Evolutionary conservation across 192 early-diverging fungal genomes (phyloP).

Genomic region (Kickxella alabastrina): DNA sequence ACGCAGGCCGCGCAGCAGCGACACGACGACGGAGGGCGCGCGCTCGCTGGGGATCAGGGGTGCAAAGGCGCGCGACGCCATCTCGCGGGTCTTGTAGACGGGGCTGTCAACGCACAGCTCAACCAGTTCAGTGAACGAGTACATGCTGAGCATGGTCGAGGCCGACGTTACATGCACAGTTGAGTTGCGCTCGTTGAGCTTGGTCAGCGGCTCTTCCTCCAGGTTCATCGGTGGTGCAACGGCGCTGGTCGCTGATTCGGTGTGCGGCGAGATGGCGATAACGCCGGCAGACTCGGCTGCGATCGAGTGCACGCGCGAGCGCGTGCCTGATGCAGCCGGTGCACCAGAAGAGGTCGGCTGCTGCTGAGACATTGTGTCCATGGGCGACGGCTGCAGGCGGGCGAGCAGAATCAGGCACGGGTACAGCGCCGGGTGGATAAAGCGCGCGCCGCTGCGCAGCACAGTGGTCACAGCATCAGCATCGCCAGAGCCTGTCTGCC

Average conservation of each 20-base stretch:
- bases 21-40: constrained; percentile 37
- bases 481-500: not conserved
- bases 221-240: constrained; percentile 51
- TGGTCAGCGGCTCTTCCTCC: constrained; percentile 34
- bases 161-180: constrained; percentile 49
- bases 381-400: constrained; percentile 64
- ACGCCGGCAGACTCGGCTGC: constrained; percentile 15
- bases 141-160: constrained; percentile 49
- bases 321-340: not conserved
- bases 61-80: constrained; percentile 77
- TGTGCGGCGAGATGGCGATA: constrained; percentile 26
- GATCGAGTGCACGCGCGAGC: not conserved
- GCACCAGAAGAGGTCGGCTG: not conserved
- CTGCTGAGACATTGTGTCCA: constrained; percentile 25
- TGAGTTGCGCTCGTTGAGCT: constrained; percentile 50
- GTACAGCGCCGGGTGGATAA: constrained; percentile 84
- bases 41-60: constrained; percentile 67
- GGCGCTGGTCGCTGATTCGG: constrained; percentile 22
- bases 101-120: constrained; percentile 47
- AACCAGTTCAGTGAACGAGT: constrained; percentile 49
- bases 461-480: constrained; percentile 13
- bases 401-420: constrained; percentile 86
- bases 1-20: constrained; percentile 52
- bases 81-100: constrained; percentile 73
- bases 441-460: constrained; percentile 38